phyloP scores from a whole-genome alignment of 148 eudicot genomes.

The Limonium bicolor region DNA sequence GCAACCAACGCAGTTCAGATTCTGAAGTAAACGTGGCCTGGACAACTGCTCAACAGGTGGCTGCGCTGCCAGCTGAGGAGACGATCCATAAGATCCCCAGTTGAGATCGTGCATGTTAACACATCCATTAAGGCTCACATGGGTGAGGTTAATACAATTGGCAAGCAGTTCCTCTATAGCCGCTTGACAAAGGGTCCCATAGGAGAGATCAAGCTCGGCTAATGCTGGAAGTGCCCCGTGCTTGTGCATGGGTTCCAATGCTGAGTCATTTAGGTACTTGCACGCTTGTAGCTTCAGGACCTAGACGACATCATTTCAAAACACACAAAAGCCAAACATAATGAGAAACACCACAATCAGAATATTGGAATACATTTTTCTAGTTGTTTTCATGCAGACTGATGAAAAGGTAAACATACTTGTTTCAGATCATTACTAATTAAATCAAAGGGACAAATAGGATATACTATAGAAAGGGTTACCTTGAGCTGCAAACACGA shows the following conservation, averaged over 20 bases:
- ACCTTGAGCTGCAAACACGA: slow-evolving; percentile 76
- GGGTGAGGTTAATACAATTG: slow-evolving; percentile 66
- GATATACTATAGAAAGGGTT: background rate
- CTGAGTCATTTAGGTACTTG: slow-evolving; percentile 67
- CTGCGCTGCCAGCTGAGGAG: slow-evolving; percentile 10
- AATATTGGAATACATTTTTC: too few species aligned
- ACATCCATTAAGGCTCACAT: slow-evolving; percentile 87
- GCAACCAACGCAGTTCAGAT: slow-evolving; percentile 87
- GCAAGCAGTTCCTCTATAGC: slow-evolving; percentile 87
- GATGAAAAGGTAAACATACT: background rate
- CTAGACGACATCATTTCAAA: slow-evolving; percentile 20
- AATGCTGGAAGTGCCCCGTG: slow-evolving; percentile 70
- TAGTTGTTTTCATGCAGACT: too few species aligned
- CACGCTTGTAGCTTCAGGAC: slow-evolving; percentile 89
- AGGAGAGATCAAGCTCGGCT: slow-evolving; percentile 78
- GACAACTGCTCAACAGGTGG: slow-evolving; percentile 17
- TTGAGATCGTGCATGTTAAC: slow-evolving; percentile 81
- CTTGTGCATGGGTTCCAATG: slow-evolving; percentile 74
- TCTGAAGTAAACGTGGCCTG: slow-evolving; percentile 57
- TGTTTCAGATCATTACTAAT: background rate
- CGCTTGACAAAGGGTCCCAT: slow-evolving; percentile 76
- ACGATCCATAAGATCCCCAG: slow-evolving; percentile 42
- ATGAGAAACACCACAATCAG: too few species aligned
- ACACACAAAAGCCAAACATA: too few species aligned
- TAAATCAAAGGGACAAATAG: background rate